Percentiles rank a stretch among this genome's conserved stretches.
phyloP scores from a whole-genome alignment of 352 stramenopile species.

The Globisporangium polare region DNA sequence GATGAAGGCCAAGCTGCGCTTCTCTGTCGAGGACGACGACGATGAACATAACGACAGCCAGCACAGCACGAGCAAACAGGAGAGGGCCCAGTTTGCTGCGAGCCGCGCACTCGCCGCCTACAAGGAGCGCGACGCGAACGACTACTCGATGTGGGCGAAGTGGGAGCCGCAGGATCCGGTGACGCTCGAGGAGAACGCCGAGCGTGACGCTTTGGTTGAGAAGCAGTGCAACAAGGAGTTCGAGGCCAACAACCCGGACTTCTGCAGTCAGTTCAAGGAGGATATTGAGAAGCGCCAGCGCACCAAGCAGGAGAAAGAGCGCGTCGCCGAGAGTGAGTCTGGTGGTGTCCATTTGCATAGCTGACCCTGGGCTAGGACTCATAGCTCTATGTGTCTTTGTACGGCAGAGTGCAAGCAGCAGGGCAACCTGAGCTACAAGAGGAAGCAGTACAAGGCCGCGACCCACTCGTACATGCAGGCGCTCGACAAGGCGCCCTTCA shows the following conservation, averaged over 20 bases:
- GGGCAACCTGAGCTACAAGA: constrained; percentile 64
- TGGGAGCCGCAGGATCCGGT: constrained; percentile 74
- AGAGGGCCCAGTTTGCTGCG: constrained; percentile 24
- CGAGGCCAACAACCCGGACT: constrained; percentile 70
- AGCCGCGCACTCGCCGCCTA: constrained; percentile 67
- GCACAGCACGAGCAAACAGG: constrained; percentile 5
- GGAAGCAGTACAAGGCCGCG: constrained; percentile 45
- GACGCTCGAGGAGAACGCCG: constrained; percentile 54
- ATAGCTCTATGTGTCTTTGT: background rate
- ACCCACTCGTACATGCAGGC: constrained; percentile 70
- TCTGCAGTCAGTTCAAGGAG: constrained; percentile 76
- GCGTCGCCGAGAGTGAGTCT: constrained; percentile 43
- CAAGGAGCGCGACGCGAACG: constrained; percentile 72
- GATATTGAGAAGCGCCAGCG: constrained; percentile 60
- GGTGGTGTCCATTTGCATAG: background rate
- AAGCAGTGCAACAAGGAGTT: constrained; percentile 70
- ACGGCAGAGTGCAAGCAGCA: constrained; percentile 46
- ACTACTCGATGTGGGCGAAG: constrained; percentile 77
- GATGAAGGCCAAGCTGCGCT: constrained; percentile 55
- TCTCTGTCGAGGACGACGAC: constrained; percentile 25
- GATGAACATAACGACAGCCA: constrained; percentile 13
- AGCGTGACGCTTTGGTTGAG: constrained; percentile 47
- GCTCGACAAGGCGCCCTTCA: constrained; percentile 50
- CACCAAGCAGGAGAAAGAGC: constrained; percentile 49
- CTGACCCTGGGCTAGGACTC: background rate